Conservation (phyloP, 176 grass and related monocot species). For the Musa schizocarpa region DNA sequence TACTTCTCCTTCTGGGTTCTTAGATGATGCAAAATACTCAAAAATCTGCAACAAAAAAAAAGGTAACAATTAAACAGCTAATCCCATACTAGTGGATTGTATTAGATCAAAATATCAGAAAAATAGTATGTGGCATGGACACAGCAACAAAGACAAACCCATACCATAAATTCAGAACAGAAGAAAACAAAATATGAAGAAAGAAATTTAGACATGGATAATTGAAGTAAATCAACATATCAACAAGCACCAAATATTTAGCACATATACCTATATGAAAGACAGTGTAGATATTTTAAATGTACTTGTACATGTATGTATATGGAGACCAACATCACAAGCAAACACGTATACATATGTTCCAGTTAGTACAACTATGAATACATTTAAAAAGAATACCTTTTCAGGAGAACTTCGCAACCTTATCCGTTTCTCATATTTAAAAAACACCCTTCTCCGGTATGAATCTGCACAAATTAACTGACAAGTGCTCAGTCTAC, state of each 20-base stretch:
- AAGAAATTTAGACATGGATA: background rate
- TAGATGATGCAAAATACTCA: constrained; percentile 76
- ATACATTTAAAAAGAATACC: constrained; percentile 23
- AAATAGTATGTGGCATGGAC: background rate
- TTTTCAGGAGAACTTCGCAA: constrained; percentile 82
- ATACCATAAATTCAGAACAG: background rate
- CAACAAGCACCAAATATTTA: background rate
- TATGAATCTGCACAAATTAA: constrained; percentile 45
- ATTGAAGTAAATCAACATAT: background rate
- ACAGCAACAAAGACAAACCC: background rate
- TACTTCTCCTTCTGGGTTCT: constrained; percentile 48
- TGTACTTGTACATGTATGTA: no score
- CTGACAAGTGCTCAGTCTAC: background rate
- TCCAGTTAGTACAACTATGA: background rate
- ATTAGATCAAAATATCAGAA: background rate
- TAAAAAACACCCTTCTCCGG: constrained; percentile 74
- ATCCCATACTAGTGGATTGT: background rate
- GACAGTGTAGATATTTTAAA: no score
- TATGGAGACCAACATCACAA: no score
- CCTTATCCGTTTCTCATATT: constrained; percentile 88
- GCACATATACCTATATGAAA: background rate
- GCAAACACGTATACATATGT: no score
- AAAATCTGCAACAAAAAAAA: constrained; percentile 39
- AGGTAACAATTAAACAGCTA: background rate
- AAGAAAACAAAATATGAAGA: background rate